A percentile compares a stretch with the other conserved stretches of the same genome.
phyloP scores from a whole-genome alignment of 2,329 filamentous ascomycete genomes.

The Pseudogymnoascus sp. region DNA sequence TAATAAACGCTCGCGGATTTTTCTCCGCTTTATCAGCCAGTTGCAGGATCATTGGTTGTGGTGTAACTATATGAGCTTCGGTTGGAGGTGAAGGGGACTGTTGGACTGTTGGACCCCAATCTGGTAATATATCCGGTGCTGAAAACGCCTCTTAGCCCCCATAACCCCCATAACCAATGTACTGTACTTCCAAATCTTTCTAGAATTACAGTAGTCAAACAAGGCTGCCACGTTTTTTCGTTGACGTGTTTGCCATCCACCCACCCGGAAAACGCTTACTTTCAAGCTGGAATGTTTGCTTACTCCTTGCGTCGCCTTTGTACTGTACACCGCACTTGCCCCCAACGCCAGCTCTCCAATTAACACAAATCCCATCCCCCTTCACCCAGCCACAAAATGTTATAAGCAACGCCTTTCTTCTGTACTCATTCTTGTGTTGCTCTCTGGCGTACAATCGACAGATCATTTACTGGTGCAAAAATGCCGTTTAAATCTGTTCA shows the following conservation, averaged over 20 bases:
- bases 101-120: not conserved
- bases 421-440: not conserved
- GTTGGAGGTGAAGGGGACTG: not conserved
- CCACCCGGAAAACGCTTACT: not conserved
- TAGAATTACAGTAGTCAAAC: not conserved
- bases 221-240: not conserved
- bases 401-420: not conserved
- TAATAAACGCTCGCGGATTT: not conserved
- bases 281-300: not conserved
- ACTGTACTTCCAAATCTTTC: not conserved
- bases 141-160: not conserved
- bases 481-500: slow-evolving; percentile 23
- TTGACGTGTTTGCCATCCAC: not conserved
- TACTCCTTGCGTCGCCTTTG: not conserved
- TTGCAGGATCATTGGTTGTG: not conserved
- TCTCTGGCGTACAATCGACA: not conserved
- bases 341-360: not conserved
- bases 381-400: not conserved
- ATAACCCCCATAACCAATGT: not conserved
- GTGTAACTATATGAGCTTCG: not conserved
- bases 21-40: not conserved
- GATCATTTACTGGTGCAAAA: not conserved
- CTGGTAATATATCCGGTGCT: not conserved
- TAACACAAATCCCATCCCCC: not conserved
- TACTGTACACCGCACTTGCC: not conserved